Evolutionary conservation across 2,329 filamentous ascomycete genomes (phyloP), one percentile per base, ranked within the genome.

Genomic region (Macroventuria anomochaeta): DNA sequence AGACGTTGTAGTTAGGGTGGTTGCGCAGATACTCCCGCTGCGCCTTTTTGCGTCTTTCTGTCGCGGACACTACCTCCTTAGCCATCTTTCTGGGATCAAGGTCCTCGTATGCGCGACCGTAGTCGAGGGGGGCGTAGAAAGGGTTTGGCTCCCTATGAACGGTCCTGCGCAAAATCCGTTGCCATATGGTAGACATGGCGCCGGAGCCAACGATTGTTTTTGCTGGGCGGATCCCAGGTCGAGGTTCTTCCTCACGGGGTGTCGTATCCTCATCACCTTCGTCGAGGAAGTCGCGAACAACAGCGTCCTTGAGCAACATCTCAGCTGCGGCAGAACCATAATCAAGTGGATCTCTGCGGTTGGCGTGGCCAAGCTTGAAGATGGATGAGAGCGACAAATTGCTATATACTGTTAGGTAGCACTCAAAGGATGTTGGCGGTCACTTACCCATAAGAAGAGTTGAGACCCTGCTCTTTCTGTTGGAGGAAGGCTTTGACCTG

Each of bases 401-500:
- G 60, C 79, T 76, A 25, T 31, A 3, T 1, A 41, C 33, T 7
- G 41, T 69, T 4, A 71, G 57, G 36, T 31, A 21, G 18, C 2
- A 31, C 8, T 44, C 12, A 29, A 10, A 21, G 8, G 34, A 5
- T 8, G n/a, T 25, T 10, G 5, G 6, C 17, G 3, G 17, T 2
- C n/a, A 53, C 66, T 49, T 64, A 75, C 71, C 88, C 81, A 83
- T 72, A 85, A 73, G 72, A 80, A 21, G 85, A 83, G 29, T 79
- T 68, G n/a, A 72, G 84, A 20, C 88, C 90, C 26, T 96, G 80
- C 66, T 97, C 93, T 71, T 93, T 96, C 63, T 93, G 87, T 69
- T 96, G 91, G 37, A 99, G 79, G 66, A 97, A 99, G 1, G 93
- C 91, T 68, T 93, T 93, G 56, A 99, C 93, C 76, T 99, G 96